These are phyloP conservation scores for Termitomyces sp. DNA, from an alignment of 768 basidiomycete species.

Conservation along the genomic window DNA sequence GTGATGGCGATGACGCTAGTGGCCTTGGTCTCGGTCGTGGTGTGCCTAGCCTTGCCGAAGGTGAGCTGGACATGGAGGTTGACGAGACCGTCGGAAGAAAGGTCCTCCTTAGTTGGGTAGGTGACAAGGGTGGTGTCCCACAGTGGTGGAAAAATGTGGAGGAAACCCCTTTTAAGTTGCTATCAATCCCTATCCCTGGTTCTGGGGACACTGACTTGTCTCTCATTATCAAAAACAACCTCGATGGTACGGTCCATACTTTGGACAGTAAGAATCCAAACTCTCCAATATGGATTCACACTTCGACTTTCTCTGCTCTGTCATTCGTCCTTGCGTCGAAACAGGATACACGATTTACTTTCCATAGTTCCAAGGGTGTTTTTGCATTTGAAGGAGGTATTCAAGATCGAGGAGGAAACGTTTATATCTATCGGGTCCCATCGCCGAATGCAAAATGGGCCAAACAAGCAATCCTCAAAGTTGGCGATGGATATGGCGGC, in stretches of 20 bases:
- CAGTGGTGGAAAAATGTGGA: conserved; percentile 31
- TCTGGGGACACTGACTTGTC: conserved; percentile 24
- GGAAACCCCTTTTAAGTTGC: conserved; percentile 39
- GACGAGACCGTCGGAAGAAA: conserved; percentile 67
- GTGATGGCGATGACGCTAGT: conserved; percentile 50
- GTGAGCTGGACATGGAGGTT: conserved; percentile 90
- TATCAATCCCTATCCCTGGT: conserved; percentile 73
- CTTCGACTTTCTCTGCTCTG: conserved; percentile 81
- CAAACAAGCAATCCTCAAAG: conserved; percentile 76
- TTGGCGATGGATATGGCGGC: conserved; percentile 65
- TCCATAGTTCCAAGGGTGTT: conserved; percentile 59
- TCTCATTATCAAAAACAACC: conserved; percentile 61
- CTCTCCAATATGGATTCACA: conserved; percentile 59
- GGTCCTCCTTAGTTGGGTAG: conserved; percentile 65
- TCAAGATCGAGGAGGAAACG: conserved; percentile 66
- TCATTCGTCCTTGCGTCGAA: conserved; percentile 94
- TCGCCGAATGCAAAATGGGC: conserved; percentile 50
- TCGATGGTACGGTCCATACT: conserved; percentile 66
- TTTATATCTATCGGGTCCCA: conserved; percentile 76
- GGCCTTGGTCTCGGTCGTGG: conserved; percentile 61
- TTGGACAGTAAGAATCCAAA: conserved; percentile 24
- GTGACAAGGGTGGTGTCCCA: conserved; percentile 39
- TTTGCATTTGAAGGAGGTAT: conserved; percentile 83
- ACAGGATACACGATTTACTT: conserved; percentile 81
- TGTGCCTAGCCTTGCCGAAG: conserved; percentile 76